Evolutionary conservation across 345 rosid species (phyloP).

Genomic region (Hevea brasiliensis): DNA sequence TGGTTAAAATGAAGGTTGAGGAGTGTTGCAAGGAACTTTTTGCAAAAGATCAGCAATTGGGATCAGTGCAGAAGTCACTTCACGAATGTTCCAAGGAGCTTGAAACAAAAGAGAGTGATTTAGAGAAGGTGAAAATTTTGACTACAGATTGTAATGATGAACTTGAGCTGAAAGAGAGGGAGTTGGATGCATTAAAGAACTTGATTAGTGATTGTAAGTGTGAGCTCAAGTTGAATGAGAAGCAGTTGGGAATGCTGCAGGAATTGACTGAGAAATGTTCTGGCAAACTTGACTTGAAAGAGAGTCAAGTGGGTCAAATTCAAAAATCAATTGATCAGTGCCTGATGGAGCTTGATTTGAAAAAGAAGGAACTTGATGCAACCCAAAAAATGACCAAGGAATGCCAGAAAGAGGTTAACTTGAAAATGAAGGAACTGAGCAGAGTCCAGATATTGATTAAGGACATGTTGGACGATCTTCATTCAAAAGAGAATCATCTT

Average conservation of each 20-base stretch:
- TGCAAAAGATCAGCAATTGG: slow-evolving; percentile 5
- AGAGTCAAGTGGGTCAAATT: not conserved
- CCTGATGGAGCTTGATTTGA: slow-evolving; percentile 14
- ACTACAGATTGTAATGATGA: not conserved
- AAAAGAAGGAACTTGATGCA: not conserved
- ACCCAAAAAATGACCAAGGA: not conserved
- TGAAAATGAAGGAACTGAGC: slow-evolving; percentile 9
- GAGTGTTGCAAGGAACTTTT: slow-evolving; percentile 7
- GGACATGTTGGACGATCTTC: slow-evolving; percentile 6
- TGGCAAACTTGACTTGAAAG: slow-evolving; percentile 9
- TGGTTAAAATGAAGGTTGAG: not conserved
- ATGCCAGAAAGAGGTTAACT: slow-evolving; percentile 8
- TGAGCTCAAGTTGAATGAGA: slow-evolving; percentile 15
- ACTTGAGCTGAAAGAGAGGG: slow-evolving; percentile 27
- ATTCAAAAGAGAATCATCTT: slow-evolving; percentile 3
- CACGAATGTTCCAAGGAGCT: slow-evolving; percentile 2
- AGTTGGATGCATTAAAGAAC: slow-evolving; percentile 10
- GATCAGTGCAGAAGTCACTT: slow-evolving; percentile 3
- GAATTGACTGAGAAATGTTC: not conserved
- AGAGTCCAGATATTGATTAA: slow-evolving; percentile 2
- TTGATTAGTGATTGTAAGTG: slow-evolving; percentile 16
- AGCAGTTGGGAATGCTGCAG: slow-evolving; percentile 5
- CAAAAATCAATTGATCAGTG: slow-evolving; percentile 10
- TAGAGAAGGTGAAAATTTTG: slow-evolving; percentile 2
- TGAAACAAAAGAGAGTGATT: slow-evolving; percentile 9